Evolutionary conservation across 2,329 filamentous ascomycete species (phyloP).

Genomic region (Xylaria sp.): DNA sequence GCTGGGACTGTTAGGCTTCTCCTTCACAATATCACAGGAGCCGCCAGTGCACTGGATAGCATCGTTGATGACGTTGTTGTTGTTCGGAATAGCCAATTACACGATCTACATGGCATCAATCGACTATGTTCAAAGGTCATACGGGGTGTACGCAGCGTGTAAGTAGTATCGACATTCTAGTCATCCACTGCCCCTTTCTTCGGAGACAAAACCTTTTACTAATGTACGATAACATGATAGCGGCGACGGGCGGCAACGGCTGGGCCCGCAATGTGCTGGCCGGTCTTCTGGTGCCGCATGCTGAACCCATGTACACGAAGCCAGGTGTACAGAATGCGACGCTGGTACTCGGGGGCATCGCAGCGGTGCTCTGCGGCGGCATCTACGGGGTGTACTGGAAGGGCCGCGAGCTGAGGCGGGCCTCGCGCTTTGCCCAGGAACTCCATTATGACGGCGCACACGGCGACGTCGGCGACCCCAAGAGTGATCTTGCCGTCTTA

Average conservation of each 20-base stretch:
- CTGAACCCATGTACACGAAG: conserved; percentile 65
- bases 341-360: conserved; percentile 66
- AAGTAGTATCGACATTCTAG: too few relatives aligned
- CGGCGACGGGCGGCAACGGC: conserved; percentile 75
- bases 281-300: conserved; percentile 70
- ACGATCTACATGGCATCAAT: conserved; percentile 77
- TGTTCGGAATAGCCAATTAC: conserved; percentile 75
- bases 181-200: too few relatives aligned
- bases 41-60: conserved; percentile 69
- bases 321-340: conserved; percentile 55
- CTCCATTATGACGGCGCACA: conserved; percentile 46
- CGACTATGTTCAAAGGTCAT: conserved; percentile 77
- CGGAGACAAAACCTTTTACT: too few relatives aligned
- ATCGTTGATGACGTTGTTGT: conserved; percentile 62
- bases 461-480: not conserved
- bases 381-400: conserved; percentile 71
- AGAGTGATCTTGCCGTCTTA: too few relatives aligned
- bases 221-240: too few relatives aligned
- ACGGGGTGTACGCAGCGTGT: conserved; percentile 73
- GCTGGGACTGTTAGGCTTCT: conserved; percentile 71
- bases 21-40: conserved; percentile 61
- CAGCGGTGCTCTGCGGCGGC: conserved; percentile 61
- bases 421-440: conserved; percentile 67
- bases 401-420: conserved; percentile 60
- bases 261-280: conserved; percentile 75